Base-by-base conservation (phyloP, 2,329 filamentous ascomycete genomes). In the Camillea tinctor region DNA sequence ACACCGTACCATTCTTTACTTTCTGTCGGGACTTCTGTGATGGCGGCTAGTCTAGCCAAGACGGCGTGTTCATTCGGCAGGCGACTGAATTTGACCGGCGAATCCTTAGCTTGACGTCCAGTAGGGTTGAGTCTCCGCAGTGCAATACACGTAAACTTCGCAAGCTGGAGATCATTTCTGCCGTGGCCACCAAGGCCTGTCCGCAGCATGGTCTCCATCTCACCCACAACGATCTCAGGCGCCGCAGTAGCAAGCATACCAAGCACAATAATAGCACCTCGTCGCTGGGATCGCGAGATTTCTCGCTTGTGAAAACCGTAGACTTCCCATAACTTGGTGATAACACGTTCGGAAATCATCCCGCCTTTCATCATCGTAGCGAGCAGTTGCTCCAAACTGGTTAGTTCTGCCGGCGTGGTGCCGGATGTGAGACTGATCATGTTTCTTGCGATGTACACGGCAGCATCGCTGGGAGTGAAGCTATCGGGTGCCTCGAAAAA, bases 341-440 rank as follows among this genome's bases (percentile, higher is more conserved):
- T 84, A 54, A 99, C 94, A 1, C 90, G 80, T 20, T 96, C 92
- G 1, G 91, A 89, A 63, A 99, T 88, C 74, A 93, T 85, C 15
- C 92, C 92, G 44, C 89, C 88, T 76, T 93, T 96, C 92, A 97
- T 97, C 95, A 99, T 99, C 0, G 93, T 98, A 63, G 91, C 92
- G 6, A 99, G 82, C 3, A 99, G 82, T 75, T 99, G 95, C 76
- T 99, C 95, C 8, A 99, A 82, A 52, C 93, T 98, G 0, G 95
- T 99, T 57, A 99, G 80, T 73, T 99, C 95, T 1, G 96, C 95
- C 0, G 94, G 92, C 0, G 94, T 96, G 1, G 94, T 93, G 24
- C 93, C 94, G 74, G 97, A 98, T 0, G 95, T 99, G 71, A 99
- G 79, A 81, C 93, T 97, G 76, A 98, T 98, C 94, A 99, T 99